Percentiles rank a stretch among this genome's conserved stretches.
Evolutionary conservation across 1,139 yeast species (phyloP).

Genomic region (Pichia norvegensis): DNA sequence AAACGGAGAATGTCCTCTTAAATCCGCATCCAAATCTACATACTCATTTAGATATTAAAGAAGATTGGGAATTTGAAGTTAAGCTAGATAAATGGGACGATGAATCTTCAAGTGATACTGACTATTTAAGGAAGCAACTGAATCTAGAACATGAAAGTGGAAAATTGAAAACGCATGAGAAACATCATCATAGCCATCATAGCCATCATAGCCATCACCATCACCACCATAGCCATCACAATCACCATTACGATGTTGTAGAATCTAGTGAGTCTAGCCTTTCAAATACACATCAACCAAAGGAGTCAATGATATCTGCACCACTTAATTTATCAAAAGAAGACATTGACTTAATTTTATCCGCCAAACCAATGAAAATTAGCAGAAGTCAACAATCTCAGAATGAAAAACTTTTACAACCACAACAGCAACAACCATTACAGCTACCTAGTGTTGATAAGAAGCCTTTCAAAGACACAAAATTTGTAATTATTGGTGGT

Average conservation of each 20-base stretch:
- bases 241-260: background rate
- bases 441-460: background rate
- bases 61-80: background rate
- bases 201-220: background rate
- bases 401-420: background rate
- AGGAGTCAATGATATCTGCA: background rate
- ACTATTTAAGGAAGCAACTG: background rate
- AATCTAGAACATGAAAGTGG: background rate
- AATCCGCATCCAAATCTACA: background rate
- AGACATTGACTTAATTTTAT: background rate
- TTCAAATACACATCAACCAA: background rate
- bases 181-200: background rate
- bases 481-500: constrained; percentile 13
- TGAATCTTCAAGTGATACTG: background rate
- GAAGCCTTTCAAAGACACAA: background rate
- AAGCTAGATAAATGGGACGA: background rate
- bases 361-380: background rate
- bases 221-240: background rate
- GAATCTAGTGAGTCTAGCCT: background rate
- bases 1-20: background rate
- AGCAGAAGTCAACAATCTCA: background rate
- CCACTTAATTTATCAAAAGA: background rate
- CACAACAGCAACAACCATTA: background rate
- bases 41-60: background rate
- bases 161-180: background rate